Base-by-base conservation (phyloP, 352 stramenopile genomes). In the Pythium chondricola region DNA sequence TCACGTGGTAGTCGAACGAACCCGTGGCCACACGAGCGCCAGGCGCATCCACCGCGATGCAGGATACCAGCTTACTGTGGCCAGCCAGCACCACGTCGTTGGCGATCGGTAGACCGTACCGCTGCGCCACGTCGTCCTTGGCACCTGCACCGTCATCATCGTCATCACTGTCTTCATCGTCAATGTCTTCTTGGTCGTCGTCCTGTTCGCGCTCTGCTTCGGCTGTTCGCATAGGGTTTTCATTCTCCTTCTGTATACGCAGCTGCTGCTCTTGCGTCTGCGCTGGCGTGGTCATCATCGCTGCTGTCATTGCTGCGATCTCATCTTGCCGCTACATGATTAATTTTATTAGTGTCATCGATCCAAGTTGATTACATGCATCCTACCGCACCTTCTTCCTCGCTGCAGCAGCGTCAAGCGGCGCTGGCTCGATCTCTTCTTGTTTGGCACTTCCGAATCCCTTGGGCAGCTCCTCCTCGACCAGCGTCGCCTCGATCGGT, bases 1-100 rank as follows among this genome's bases (percentile, higher is more conserved):
- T 93, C 1, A 85, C 69, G 39, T 88, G 71, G 52, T 93, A 91
- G 51, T 93, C 82, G 61, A 88, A 88, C 0, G 79, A 88, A 2
- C 82, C 82, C 1, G 82, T 93, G 0, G 71, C 77, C 21, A 93
- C 74, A 4, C 82, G 77, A 31, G 56, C 75, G 21, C 82, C 82
- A 2, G 79, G 69, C 1, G 75, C 27, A 26, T 93, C 82, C 18
- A 93, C 63, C 0, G 79, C 82, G 17, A 93, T 70, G 37, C 79
- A 88, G 8, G 65, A 56, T n/a, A 93, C 49, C 16, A 56, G 53
- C 48, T 91, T 93, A 4, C 27, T 67, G 30, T 87, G 74, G 30
- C 71, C 70, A 16, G 67, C 48, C 8, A 93, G 63, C 11, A 40
- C 63, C 25, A 93, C 71, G 61, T 90, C 67, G 46, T 87, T 69